These are phyloP conservation scores for Umbelopsis sp. DNA, from an alignment of 371 early-diverging fungal genomes.

Conservation along the genomic window DNA sequence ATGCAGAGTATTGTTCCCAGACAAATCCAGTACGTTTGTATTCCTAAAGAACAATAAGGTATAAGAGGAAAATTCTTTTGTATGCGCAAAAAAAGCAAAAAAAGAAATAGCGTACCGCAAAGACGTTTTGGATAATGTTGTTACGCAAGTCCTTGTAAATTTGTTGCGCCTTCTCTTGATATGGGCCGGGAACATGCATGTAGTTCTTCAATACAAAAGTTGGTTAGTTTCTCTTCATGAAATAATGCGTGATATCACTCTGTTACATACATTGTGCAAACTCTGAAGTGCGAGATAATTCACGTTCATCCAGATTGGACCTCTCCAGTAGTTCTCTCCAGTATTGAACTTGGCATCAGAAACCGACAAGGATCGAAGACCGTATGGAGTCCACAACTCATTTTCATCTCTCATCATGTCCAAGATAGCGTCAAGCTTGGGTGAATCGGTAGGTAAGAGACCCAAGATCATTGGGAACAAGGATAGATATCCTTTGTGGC, in stretches of 20 bases:
- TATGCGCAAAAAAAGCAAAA: background rate
- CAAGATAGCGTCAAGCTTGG: conserved; percentile 70
- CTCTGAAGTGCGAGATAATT: conserved; percentile 85
- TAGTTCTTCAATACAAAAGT: conserved; percentile 59
- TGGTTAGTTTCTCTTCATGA: background rate
- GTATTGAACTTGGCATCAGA: conserved; percentile 74
- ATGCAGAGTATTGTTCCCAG: conserved; percentile 92
- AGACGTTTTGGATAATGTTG: conserved; percentile 80
- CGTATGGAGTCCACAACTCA: conserved; percentile 85
- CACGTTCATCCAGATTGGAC: conserved; percentile 94
- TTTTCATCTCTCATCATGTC: conserved; percentile 74
- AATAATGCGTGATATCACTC: background rate
- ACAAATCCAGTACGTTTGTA: conserved; percentile 85
- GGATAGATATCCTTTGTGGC: conserved; percentile 88
- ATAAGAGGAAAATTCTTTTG: too few relatives aligned
- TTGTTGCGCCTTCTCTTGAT: conserved; percentile 65
- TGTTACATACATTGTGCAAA: conserved; percentile 61
- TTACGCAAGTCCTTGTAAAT: conserved; percentile 78
- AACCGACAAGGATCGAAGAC: conserved; percentile 81
- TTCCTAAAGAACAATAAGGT: conserved; percentile 41
- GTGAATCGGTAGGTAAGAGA: conserved; percentile 71
- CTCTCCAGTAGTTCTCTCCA: conserved; percentile 95
- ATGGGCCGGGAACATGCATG: conserved; percentile 65
- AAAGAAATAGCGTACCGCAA: conserved; percentile 48
- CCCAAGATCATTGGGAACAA: conserved; percentile 85